Base-by-base conservation (phyloP, 1,284 basidiomycete species). In the Malassezia caprae region DNA sequence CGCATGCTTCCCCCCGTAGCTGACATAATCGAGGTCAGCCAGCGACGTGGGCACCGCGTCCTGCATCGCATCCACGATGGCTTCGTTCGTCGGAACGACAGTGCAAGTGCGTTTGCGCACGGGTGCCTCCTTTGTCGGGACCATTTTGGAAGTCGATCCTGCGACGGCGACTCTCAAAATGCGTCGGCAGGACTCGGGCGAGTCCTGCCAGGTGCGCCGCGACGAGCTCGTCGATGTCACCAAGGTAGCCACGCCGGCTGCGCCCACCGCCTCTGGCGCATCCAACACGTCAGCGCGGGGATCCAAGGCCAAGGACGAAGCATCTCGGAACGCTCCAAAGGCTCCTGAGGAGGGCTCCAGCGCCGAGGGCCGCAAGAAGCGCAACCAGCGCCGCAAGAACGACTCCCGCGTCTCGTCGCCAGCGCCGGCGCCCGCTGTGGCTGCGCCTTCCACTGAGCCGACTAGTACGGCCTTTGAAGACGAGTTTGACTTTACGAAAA, bases 401-500 rank as follows among this genome's bases (percentile, higher is more conserved):
- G 23, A 45, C 8, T 15, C 30, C 7, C 23, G 52, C 4, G 17
- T 31, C 8, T 28, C 34, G 4, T 30, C 56, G 8, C 27, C 45
- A 6, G 42, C 56, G 15, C 49, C 44, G 13, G 28, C 39, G 2
- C 1, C 26, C 19, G 17, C 39, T 8, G 5, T 37, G 26, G 27
- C 7, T 11, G 30, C 30, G 30, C 13, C 11, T n/a, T 23, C 30
- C 11, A n/a, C 17, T 13, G 37, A 17, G 8, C 19, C 19, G 11
- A 24, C 44, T 23, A 11, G 30, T 4, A 2, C 28, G 12, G 15
- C n/a, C 12, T 21, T 10, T 35, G 37, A 34, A 4, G 45, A 48
- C 11, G 55, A 57, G 39, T 57, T 57, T 26, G 55, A 57, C 35
- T 57, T 51, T 39, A 46, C 43, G 31, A 57, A 57, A 44, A 57